Base-by-base conservation (phyloP, 2,329 filamentous ascomycete genomes). In the Pseudogymnoascus sp. region DNA sequence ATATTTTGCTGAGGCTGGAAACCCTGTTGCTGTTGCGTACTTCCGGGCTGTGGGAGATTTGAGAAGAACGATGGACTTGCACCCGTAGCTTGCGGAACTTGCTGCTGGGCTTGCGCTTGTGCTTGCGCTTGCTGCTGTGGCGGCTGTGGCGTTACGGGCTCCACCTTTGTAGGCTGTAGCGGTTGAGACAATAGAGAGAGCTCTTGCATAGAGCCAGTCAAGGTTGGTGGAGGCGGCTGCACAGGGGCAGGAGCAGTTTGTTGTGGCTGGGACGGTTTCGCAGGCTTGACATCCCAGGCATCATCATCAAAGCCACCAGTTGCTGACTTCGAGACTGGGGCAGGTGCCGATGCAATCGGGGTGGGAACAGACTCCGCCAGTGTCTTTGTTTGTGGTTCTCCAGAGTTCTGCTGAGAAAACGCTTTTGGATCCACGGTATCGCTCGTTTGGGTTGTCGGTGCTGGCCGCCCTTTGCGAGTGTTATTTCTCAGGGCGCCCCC, bases 211-310 rank as follows among this genome's bases (percentile, higher is more conserved):
- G 90, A 87, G 5, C 89, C 90, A 25, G 89, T 88, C 63, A 90
- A 77, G 23, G 80, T 75, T 41, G 81, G 80, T 61, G 77, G 70
- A 12, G 79, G 70, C 22, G 77, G 70, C n/a, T 76, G 68, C 30
- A 79, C 69, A 39, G 76, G 71, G 58, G 78, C 65, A 49, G 74
- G 73, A 52, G 68, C 65, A 35, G 75, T 67, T 22, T 80, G 68
- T 33, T 74, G 62, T 60, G 75, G 66, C 67, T 70, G 66, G 59
- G 70, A 61, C 60, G 86, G 83, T 72, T 86, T 88, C 12, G 88
- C 84, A 16, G 91, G 90, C 77, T 97, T 97, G 59, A 96, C 88
- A 70, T 95, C 91, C 94, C 94, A 99, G 7, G 94, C 94, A 78
- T 97, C 91, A 71, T 97, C 94, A 60, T 99, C 94, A 71, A 97